Evolutionary conservation across 106 monocot genomes (phyloP), one percentile per base, ranked within the genome.

Genomic region (Iris macrosiphon): DNA sequence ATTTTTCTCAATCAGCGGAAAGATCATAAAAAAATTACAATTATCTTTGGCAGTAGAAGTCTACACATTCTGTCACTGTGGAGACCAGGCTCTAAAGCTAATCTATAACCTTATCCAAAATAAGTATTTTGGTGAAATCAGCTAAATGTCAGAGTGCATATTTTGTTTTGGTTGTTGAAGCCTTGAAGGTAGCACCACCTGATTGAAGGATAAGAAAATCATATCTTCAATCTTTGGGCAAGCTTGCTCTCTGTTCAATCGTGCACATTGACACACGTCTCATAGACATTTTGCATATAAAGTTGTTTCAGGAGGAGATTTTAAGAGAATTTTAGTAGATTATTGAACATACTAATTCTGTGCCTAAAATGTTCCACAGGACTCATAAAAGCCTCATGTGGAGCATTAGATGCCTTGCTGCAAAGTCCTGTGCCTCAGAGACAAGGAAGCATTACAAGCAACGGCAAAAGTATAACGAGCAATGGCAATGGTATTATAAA

Each of bases 301-400:
- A 12, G 23, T 10, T 21, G 7, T 20, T 16, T 30, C 19, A 35
- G 17, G 35, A 21, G 39, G 15, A 15, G 15, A 40, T 40, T 40
- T 20, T 8, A 37, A 4, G 6, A 35, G 14, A 20, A 19, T 18
- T 17, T 7, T 10, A 10, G 8, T 40, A 14, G 22, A 14, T 4
- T 13, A 22, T 37, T 17, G 4, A 2, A 26, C 40, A 40, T 22
- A 22, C 42, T 24, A 34, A 14, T 12, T 8, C 34, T 49, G 3
- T 34, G 14, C 49, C 19, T 26, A 17, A 40, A 50, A 3, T 9
- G 54, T 34, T n/a, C n/a, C n/a, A 25, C 65, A 91, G 90, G 90
- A 30, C 61, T 91, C 3, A 70, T 91, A 44, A 78, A 74, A 1
- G 90, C 90, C 8, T 65, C 84, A 31, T 91, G 70, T 53, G 75